Percentiles rank a stretch among this genome's conserved stretches.
Conservation (phyloP, 768 basidiomycete species). For the Lentinula aciculospora region DNA sequence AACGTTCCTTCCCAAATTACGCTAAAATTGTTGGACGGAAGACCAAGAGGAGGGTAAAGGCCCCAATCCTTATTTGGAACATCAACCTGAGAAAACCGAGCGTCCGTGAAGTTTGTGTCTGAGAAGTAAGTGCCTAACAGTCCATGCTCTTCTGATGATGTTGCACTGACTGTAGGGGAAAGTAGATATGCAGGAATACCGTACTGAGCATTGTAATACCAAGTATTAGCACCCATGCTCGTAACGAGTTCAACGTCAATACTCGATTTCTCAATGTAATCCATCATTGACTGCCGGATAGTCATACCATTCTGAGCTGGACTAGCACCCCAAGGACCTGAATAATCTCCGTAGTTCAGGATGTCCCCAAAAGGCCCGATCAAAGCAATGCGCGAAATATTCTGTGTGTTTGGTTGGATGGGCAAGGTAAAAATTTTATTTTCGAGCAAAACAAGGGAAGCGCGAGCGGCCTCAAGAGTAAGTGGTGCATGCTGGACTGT, state of each 20-base stretch:
- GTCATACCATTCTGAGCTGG: conserved; percentile 13
- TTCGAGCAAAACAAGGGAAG: conserved; percentile 19
- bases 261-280: conserved; percentile 8
- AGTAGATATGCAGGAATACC: conserved; percentile 18
- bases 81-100: conserved; percentile 14
- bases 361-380: conserved; percentile 19
- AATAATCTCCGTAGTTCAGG: conserved; percentile 21
- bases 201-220: conserved; percentile 20
- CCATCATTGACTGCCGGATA: conserved; percentile 16
- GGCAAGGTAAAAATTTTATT: conserved; percentile 18
- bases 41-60: conserved; percentile 18
- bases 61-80: conserved; percentile 21
- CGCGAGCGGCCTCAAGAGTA: conserved; percentile 19
- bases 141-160: conserved; percentile 1
- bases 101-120: conserved; percentile 16
- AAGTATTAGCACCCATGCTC: conserved; percentile 18
- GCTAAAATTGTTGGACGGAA: conserved; percentile 22
- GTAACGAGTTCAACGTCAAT: conserved; percentile 12
- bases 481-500: conserved; percentile 15
- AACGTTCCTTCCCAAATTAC: conserved; percentile 20
- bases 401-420: conserved; percentile 8
- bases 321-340: conserved; percentile 18
- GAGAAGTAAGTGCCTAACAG: conserved; percentile 17
- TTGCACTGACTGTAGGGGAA: conserved; percentile 1
- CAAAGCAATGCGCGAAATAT: conserved; percentile 15